Evolutionary conservation across 225 moss, liverwort and hornwort species (phyloP), one percentile per base, ranked within the genome.

Genomic region (Neckera pumila): DNA sequence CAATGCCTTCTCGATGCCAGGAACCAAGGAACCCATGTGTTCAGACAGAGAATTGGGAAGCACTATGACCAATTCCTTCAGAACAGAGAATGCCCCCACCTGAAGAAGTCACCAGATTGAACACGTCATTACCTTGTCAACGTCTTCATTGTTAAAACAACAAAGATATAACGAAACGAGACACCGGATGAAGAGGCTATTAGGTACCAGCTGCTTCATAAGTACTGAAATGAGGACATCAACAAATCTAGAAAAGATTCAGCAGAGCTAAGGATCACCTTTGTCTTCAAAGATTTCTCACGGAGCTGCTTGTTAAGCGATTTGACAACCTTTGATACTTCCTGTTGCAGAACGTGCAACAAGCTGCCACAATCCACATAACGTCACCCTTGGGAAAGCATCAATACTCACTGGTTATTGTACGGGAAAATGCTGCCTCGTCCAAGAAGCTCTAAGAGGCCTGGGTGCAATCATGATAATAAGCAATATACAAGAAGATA

Each of bases 71-170:
- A 99, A 84, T 94, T 99, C 99, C 92, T 99, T 99, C 92, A 99
- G 87, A n/a, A 99, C 99, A 86, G 99, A 96, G 86, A 99, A 99
- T 75, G 98, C 96, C 30, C 98, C 98, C 81, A 99, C 98, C 98
- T 99, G 93, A 86, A 79, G 54, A 82, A 85, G 42, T 72, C 85
- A 87, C 60, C 86, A 87, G 73, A 85, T 87, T 85, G 66, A 54
- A 72, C 76, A 90, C 82, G 78, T 84, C 65, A 84, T 80, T 74
- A 84, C 30, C 38, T 57, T 65, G 61, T 49, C 38, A 83, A 79
- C 56, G 22, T 63, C 76, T 84, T 84, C 63, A 84, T 81, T 27
- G 63, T 42, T 76, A 45, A 57, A 70, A 63, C 63, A 81, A 59
- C 47, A 78, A 38, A 88, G 53, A 69, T 49, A 84, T 62, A 54